These are phyloP conservation scores for Phialophora tarda DNA, from an alignment of 2,329 filamentous ascomycete species.

Conservation along the genomic window DNA sequence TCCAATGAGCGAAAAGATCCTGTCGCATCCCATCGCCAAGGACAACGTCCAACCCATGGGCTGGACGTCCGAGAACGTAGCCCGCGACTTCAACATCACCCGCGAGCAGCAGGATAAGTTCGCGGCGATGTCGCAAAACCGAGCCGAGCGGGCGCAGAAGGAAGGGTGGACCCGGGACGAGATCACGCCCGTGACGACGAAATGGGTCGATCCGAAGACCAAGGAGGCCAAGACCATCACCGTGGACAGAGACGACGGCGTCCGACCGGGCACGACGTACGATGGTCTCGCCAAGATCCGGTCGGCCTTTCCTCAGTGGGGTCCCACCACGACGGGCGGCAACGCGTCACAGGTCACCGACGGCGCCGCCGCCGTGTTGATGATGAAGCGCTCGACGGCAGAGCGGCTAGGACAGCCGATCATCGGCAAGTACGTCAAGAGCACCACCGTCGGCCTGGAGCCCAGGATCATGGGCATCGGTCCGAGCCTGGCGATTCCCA, in stretches of 20 bases:
- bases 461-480: conserved; percentile 97
- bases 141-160: conserved; percentile 82
- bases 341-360: conserved; percentile 96
- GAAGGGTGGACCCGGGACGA: conserved; percentile 91
- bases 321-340: conserved; percentile 84
- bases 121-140: conserved; percentile 86
- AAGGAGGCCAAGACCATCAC: conserved; percentile 81
- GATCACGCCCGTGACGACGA: conserved; percentile 82
- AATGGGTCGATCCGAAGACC: conserved; percentile 88
- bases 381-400: conserved; percentile 94
- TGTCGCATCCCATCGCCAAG: conserved; percentile 77
- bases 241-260: conserved; percentile 83
- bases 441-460: conserved; percentile 85
- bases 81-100: conserved; percentile 75
- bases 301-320: conserved; percentile 87
- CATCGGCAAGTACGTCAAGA: conserved; percentile 89
- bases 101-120: conserved; percentile 85
- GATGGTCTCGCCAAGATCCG: conserved; percentile 88
- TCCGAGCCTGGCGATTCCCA: conserved; percentile 93
- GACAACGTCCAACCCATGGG: conserved; percentile 99
- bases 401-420: conserved; percentile 86
- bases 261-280: conserved; percentile 81
- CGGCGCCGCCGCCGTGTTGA: conserved; percentile 88
- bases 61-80: conserved; percentile 93
- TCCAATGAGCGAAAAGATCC: conserved; percentile 88